These are phyloP conservation scores for Tulasnella sp. DNA, from an alignment of 768 basidiomycete species.

Conservation along the genomic window DNA sequence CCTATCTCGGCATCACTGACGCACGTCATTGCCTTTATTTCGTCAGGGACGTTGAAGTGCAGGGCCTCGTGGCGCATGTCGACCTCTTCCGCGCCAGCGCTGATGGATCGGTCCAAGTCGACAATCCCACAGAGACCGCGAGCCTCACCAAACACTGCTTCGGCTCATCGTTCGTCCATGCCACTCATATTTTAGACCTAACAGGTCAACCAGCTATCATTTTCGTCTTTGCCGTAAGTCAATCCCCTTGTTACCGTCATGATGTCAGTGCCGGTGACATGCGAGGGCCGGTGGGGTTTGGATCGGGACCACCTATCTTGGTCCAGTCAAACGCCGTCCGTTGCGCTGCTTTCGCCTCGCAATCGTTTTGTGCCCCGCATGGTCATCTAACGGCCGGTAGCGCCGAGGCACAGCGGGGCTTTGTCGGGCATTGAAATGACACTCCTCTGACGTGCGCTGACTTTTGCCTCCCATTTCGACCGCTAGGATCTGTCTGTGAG, in stretches of 20 bases:
- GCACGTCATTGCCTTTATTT: constrained; percentile 6
- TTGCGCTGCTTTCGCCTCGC: neutral
- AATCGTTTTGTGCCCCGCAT: neutral
- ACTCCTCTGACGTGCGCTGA: neutral
- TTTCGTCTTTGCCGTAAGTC: constrained; percentile 39
- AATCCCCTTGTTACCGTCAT: constrained; percentile 56
- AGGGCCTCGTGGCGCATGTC: constrained; percentile 70
- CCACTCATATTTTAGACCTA: constrained; percentile 25
- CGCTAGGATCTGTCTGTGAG: constrained; percentile 67
- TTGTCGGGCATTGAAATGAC: constrained; percentile 45
- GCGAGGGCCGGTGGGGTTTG: constrained; percentile 52
- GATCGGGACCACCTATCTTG: neutral
- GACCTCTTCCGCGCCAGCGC: constrained; percentile 62
- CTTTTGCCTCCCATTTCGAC: neutral
- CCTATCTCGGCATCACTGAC: constrained; percentile 28
- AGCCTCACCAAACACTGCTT: constrained; percentile 24
- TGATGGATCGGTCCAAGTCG: constrained; percentile 7
- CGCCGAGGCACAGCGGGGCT: neutral
- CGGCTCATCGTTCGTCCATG: constrained; percentile 24
- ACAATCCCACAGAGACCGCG: constrained; percentile 7
- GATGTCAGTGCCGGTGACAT: constrained; percentile 52
- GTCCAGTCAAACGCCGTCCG: neutral
- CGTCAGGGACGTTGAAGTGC: constrained; percentile 55
- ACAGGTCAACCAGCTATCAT: constrained; percentile 24
- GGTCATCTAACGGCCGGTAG: neutral